Evolutionary conservation across 371 early-diverging fungal genomes (phyloP).

Genomic region (Paraphysoderma sedebokerense): DNA sequence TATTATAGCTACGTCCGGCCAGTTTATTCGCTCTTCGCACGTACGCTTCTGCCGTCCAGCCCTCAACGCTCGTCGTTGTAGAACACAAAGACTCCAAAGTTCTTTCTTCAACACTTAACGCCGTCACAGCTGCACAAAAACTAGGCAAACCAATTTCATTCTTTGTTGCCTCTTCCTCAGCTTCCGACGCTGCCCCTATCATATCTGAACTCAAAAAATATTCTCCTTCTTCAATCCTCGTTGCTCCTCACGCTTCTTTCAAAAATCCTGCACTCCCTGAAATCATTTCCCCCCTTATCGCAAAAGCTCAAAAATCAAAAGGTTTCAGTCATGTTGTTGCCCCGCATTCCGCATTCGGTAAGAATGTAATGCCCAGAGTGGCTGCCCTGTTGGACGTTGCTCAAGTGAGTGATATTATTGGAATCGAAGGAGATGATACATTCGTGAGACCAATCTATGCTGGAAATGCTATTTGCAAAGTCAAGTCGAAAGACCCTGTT

Average conservation of each 20-base stretch:
- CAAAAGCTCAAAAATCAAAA: constrained; percentile 47
- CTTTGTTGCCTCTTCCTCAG: constrained; percentile 45
- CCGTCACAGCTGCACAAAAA: constrained; percentile 70
- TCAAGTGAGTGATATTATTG: constrained; percentile 76
- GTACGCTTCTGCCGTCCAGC: constrained; percentile 8
- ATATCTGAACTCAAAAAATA: neutral
- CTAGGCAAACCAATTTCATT: constrained; percentile 59
- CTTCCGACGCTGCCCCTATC: neutral
- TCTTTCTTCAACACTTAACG: constrained; percentile 60
- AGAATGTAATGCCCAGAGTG: constrained; percentile 83
- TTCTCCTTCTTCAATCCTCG: neutral
- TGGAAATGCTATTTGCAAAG: constrained; percentile 93
- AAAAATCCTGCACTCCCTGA: neutral
- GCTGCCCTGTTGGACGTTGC: constrained; percentile 84
- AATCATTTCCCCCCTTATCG: constrained; percentile 48
- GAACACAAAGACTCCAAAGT: constrained; percentile 68
- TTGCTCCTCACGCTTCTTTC: neutral
- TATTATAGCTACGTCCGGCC: too few relatives aligned
- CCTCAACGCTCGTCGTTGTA: constrained; percentile 64
- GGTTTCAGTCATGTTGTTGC: constrained; percentile 72
- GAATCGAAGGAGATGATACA: constrained; percentile 57
- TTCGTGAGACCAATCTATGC: constrained; percentile 96
- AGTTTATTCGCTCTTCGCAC: too few relatives aligned
- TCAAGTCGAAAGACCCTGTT: constrained; percentile 67
- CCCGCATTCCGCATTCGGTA: constrained; percentile 75